These are phyloP conservation scores for Brassica balearica DNA, from an alignment of 441 rosid species.

Conservation along the genomic window DNA sequence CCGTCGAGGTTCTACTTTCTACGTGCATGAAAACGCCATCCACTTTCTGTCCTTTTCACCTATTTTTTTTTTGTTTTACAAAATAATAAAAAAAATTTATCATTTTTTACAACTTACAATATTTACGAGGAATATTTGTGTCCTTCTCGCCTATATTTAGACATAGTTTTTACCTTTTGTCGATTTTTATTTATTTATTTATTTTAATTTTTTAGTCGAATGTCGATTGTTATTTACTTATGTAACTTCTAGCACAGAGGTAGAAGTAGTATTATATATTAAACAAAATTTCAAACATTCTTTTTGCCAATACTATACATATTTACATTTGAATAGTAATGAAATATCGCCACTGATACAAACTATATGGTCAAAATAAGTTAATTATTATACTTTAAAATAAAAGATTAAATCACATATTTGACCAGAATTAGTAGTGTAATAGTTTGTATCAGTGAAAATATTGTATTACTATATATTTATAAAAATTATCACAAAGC, in stretches of 20 bases:
- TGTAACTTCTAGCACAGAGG: not conserved
- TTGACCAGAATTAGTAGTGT: not conserved
- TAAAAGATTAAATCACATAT: not conserved
- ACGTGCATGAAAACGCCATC: constrained; percentile 44
- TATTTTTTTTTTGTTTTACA: too few species aligned
- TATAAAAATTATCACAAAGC: not conserved
- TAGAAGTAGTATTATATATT: not conserved
- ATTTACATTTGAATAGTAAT: not conserved
- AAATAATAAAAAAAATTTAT: too few species aligned
- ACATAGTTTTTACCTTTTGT: not conserved
- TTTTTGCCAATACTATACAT: not conserved
- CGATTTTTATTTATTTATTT: not conserved
- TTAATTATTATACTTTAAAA: not conserved
- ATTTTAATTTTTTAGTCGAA: too few species aligned
- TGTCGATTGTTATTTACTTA: too few species aligned
- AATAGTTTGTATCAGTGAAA: not conserved
- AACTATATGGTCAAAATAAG: not conserved
- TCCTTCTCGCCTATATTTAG: not conserved
- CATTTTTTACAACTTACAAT: too few species aligned
- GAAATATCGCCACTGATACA: not conserved
- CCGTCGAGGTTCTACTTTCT: constrained; percentile 35
- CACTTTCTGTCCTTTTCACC: constrained; percentile 15
- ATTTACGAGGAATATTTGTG: too few species aligned
- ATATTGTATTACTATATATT: not conserved
- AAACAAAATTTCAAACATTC: not conserved